These are phyloP conservation scores for Populus hybrid DNA, from an alignment of 441 rosid species.

Conservation along the genomic window DNA sequence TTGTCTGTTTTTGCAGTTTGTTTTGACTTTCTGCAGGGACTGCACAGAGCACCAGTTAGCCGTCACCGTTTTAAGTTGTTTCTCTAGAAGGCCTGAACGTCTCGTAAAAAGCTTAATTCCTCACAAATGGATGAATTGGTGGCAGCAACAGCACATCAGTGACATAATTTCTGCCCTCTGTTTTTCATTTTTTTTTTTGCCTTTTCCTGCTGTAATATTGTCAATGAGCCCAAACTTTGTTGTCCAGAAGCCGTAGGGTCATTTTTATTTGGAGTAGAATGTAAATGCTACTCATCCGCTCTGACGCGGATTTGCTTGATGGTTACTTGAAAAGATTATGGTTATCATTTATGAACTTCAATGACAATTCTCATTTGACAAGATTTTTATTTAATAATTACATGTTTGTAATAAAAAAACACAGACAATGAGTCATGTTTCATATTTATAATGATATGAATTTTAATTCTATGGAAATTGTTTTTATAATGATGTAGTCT, in stretches of 20 bases:
- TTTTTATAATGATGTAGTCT: neutral
- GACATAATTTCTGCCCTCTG: neutral
- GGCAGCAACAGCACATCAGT: conserved; percentile 1
- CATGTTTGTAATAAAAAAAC: neutral
- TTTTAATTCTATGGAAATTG: neutral
- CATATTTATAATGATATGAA: neutral
- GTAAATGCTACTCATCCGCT: neutral
- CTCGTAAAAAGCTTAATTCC: neutral
- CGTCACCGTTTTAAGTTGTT: neutral
- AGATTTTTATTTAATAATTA: no score
- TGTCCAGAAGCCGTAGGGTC: neutral
- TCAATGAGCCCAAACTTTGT: neutral
- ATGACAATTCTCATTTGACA: neutral
- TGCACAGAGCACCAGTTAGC: neutral
- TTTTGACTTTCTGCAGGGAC: conserved; percentile 31
- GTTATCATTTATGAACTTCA: neutral
- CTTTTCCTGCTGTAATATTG: neutral
- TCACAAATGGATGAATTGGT: neutral
- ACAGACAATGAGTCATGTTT: neutral
- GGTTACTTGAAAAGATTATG: neutral
- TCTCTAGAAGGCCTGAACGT: neutral
- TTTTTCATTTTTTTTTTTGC: neutral
- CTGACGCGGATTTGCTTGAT: neutral
- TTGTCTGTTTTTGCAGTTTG: conserved; percentile 13
- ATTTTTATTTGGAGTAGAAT: no score